Evolutionary conservation across 1,284 basidiomycete species (phyloP), one percentile per base, ranked within the genome.

Genomic region (Boletus austroedulis): DNA sequence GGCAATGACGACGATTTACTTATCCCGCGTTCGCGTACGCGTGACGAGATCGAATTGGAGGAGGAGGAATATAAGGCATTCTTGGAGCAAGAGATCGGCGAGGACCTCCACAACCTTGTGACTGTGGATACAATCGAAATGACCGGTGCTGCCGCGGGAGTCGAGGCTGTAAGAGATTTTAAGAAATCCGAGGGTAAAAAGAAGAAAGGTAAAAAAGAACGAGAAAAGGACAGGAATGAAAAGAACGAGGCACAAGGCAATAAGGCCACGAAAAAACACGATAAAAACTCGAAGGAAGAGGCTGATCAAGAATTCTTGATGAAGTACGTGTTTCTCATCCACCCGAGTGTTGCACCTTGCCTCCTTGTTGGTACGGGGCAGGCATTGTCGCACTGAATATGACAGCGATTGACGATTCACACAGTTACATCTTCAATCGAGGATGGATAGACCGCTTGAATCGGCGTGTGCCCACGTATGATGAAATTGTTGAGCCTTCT

Each of bases 341-440:
- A 31, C 45, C 28, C 19, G 5, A 23, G 23, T 24, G 11, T 43
- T 15, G 6, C 29, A 7, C 17, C 19, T 38, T 54, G 32, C 46
- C 50, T 40, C 51, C 32, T 11, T 36, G 6, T 29, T 26, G 24
- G 12, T 43, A 46, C 28, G 34, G 24, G 17, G 34, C 56, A 23
- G 26, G 41, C 44, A 36, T 38, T 53, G 53, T 9, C 14, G 17
- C 19, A 38, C 17, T 38, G 5, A 45, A 36, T 29, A 26, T 3
- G 40, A 36, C 48, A 26, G 15, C 3, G 17, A 46, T 17, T 68
- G 51, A 67, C 36, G 3, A 34, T 52, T 58, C 10, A 6, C 19
- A 17, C 62, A 96, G 94, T 73, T 98, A 96, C 73, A 96, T 98
- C 61, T 78, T 96, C 23, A 94, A 95, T 72, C 90, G 95, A 40